Conservation (phyloP, 495 filamentous ascomycete genomes). For the Amphirosellinia nigrospora region DNA sequence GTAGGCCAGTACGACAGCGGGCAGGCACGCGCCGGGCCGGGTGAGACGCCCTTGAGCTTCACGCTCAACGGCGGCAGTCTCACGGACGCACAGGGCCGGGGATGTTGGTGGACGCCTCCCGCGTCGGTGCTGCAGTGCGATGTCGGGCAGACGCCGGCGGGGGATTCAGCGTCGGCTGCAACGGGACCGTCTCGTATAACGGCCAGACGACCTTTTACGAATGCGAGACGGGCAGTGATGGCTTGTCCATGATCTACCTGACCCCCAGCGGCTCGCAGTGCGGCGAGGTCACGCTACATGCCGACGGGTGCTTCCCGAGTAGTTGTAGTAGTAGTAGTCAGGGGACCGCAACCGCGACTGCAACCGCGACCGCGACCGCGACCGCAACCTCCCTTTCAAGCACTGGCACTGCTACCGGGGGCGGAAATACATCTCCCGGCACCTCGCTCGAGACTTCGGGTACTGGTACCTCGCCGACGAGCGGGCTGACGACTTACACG, state of each 20-base stretch:
- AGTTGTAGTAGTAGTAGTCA: conserved; percentile 8
- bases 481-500: background rate
- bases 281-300: conserved; percentile 52
- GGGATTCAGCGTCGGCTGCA: conserved; percentile 57
- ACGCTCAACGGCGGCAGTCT: conserved; percentile 33
- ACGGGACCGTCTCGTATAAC: conserved; percentile 53
- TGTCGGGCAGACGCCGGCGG: conserved; percentile 49
- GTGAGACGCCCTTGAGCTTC: conserved; percentile 30
- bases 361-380: no score
- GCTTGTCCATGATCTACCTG: conserved; percentile 60
- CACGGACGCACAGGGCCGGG: conserved; percentile 32
- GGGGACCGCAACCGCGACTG: no score
- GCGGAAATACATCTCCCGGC: conserved; percentile 4
- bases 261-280: conserved; percentile 52
- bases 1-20: conserved; percentile 37
- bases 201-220: conserved; percentile 57
- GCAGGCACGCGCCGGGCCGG: conserved; percentile 28
- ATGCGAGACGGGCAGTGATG: conserved; percentile 58
- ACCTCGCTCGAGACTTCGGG: background rate
- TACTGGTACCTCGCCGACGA: background rate
- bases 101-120: conserved; percentile 47
- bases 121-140: conserved; percentile 73
- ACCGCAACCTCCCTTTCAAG: background rate
- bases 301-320: conserved; percentile 54
- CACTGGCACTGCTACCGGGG: background rate